Evolutionary conservation across 2,329 filamentous ascomycete species (phyloP), one percentile per base, ranked within the genome.

Genomic region (Aspergillus ochraceoroseus): DNA sequence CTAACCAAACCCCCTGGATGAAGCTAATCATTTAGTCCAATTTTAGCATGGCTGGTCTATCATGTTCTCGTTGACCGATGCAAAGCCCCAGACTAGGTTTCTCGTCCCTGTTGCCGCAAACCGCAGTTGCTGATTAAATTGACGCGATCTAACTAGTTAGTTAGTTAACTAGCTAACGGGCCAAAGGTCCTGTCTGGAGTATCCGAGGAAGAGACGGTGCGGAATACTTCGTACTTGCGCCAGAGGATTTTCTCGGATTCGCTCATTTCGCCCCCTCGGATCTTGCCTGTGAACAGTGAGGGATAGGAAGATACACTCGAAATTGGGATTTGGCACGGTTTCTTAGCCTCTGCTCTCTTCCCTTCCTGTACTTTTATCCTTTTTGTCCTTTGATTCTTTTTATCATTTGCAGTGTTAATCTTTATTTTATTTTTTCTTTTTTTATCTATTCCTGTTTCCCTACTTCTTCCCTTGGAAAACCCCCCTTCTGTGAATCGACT

Each of bases 1-100:
- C 56, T 58, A 55, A 58, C 52, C 55, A 61, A 62, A 57, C 48
- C 55, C 58, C 57, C 56, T 58, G 55, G 47, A 43, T 20, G 35
- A 43, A 43, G 39, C 48, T 51, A 51, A 48, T 28, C 29, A 36
- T 37, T 34, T 44, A 47, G 48, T n/a, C 14, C 9, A 32, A 38
- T 38, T 43, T 41, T 40, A 44, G 41, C 36, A 49, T 47, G 41
- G 34, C 38, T 37, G 26, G 38, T 31, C 33, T 41, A 37, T 41
- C 40, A 48, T 31, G 40, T 38, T 38, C 33, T 44, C 33, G 27
- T 32, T 38, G 31, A 26, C 41, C 26, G 41, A 41, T 46, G 32
- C 36, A 25, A 8, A 28, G 36, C 9, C n/a, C n/a, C 17, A 32
- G 38, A 13, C 27, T 32, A 36, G 37, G 39, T 26, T 41, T 40